phyloP scores from a whole-genome alignment of 2,329 filamentous ascomycete genomes.

The Trichoderma pleuroti region DNA sequence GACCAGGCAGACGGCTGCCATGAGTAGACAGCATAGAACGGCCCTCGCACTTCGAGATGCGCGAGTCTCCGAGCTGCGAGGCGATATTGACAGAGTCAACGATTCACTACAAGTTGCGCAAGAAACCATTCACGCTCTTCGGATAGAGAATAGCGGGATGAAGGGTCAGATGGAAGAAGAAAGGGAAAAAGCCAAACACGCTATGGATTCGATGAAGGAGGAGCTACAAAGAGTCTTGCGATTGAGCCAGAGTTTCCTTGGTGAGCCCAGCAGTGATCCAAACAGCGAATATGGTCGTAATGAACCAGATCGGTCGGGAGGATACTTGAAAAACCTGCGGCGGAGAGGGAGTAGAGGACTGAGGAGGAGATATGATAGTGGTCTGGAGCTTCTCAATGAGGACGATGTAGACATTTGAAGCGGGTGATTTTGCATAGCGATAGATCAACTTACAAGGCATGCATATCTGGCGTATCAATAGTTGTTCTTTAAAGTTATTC shows the following conservation, averaged over 20 bases:
- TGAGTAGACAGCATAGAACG: background rate
- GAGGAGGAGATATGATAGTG: background rate
- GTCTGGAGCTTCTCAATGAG: background rate
- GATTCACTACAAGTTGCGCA: background rate
- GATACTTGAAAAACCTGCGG: background rate
- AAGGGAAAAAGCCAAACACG: slow-evolving; percentile 1
- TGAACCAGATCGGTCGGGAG: background rate
- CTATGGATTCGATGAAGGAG: slow-evolving; percentile 39
- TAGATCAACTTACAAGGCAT: background rate
- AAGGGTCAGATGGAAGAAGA: background rate
- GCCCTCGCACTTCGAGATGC: background rate
- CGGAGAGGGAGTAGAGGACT: background rate
- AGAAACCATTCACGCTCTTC: background rate
- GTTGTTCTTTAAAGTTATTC: too few relatives aligned
- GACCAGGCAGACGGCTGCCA: background rate
- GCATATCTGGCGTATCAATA: background rate
- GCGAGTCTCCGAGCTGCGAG: background rate
- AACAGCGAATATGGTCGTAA: background rate
- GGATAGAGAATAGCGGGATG: background rate
- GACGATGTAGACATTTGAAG: background rate
- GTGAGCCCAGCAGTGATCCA: slow-evolving; percentile 27
- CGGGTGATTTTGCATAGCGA: background rate
- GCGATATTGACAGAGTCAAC: background rate
- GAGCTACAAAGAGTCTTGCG: slow-evolving; percentile 49
- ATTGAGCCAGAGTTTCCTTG: slow-evolving; percentile 46